Conservation (phyloP, 345 rosid species). For the Lepidium africanum region DNA sequence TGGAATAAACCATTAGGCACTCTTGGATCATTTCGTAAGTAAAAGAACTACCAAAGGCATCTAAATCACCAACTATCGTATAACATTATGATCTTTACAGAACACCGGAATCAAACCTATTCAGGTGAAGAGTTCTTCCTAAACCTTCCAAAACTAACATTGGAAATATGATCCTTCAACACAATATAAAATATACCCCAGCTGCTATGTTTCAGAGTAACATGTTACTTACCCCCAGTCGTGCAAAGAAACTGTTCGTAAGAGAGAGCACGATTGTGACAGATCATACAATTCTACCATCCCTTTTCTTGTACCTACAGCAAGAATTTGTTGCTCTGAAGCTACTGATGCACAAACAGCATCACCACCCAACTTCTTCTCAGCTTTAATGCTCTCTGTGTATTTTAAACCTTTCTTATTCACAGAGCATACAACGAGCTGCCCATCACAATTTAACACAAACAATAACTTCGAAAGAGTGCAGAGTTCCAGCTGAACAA, state of each 20-base stretch:
- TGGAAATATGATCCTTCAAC: background rate
- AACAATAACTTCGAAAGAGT: constrained; percentile 56
- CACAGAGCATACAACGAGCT: constrained; percentile 61
- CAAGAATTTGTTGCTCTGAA: constrained; percentile 85
- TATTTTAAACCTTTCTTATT: constrained; percentile 83
- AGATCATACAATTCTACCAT: constrained; percentile 79
- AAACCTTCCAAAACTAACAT: background rate
- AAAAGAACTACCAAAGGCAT: background rate
- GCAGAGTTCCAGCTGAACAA: constrained; percentile 70
- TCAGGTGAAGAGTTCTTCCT: background rate
- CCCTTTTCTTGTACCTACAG: constrained; percentile 92
- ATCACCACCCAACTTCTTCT: constrained; percentile 64
- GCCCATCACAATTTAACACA: constrained; percentile 70
- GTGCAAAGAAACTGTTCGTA: constrained; percentile 74
- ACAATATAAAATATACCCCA: background rate
- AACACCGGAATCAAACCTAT: background rate
- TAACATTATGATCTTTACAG: background rate
- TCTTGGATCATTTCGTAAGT: background rate
- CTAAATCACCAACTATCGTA: background rate
- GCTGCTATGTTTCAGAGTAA: background rate
- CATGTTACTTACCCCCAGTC: constrained; percentile 87
- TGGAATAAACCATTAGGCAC: background rate
- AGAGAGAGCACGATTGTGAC: constrained; percentile 55
- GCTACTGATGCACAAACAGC: constrained; percentile 78
- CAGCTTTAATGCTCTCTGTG: constrained; percentile 59